Conservation (phyloP, 2,329 filamentous ascomycete genomes). For the Seiridium cupressi region DNA sequence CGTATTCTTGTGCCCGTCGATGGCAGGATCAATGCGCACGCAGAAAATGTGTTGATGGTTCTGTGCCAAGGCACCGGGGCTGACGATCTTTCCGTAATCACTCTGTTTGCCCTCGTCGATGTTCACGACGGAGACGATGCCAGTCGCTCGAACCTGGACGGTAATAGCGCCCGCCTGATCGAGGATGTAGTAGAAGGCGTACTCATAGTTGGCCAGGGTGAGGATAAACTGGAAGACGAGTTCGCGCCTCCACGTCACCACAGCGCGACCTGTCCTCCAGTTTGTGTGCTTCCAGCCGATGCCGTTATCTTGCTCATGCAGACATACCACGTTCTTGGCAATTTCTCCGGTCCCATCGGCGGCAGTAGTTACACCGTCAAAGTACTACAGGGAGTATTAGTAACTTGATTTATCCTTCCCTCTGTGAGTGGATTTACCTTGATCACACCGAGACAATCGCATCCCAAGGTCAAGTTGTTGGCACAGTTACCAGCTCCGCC, state of each 20-base stretch:
- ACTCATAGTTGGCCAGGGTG: slow-evolving; percentile 71
- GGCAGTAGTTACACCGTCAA: slow-evolving; percentile 55
- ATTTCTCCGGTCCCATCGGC: slow-evolving; percentile 50
- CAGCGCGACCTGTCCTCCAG: slow-evolving; percentile 60
- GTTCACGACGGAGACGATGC: slow-evolving; percentile 12
- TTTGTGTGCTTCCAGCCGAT: slow-evolving; percentile 73
- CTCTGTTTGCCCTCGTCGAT: slow-evolving; percentile 54
- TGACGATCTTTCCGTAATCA: slow-evolving; percentile 60
- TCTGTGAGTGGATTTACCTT: not conserved
- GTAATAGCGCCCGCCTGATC: slow-evolving; percentile 58
- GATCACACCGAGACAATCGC: slow-evolving; percentile 68
- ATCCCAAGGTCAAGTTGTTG: slow-evolving; percentile 68
- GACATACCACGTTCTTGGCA: slow-evolving; percentile 60
- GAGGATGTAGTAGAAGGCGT: slow-evolving; percentile 35
- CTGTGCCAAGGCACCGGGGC: slow-evolving; percentile 62
- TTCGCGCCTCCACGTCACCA: slow-evolving; percentile 59
- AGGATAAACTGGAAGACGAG: slow-evolving; percentile 68
- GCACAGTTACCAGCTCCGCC: slow-evolving; percentile 64
- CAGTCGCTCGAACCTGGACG: slow-evolving; percentile 24
- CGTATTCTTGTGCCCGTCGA: slow-evolving; percentile 53
- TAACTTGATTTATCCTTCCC: not conserved
- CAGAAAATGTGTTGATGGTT: slow-evolving; percentile 72
- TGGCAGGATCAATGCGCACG: slow-evolving; percentile 62
- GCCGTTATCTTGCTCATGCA: slow-evolving; percentile 70
- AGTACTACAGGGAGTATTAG: slow-evolving; percentile 39